Base-by-base conservation (phyloP, 768 basidiomycete genomes). In the Lentinula sp. region DNA sequence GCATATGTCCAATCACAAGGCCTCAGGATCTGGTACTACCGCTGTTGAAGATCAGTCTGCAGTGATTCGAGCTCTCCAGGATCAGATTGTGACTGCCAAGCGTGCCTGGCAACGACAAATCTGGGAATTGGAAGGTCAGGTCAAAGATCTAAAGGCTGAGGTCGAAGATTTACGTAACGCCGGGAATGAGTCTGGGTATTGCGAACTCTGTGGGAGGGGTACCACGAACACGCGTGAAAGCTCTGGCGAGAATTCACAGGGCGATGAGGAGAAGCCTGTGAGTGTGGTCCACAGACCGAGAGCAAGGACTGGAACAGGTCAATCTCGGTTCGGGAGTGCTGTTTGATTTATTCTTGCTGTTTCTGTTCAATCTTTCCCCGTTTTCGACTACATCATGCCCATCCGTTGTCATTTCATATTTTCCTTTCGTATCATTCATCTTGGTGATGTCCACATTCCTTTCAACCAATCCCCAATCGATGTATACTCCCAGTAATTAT, bases 91-190 rank as follows among this genome's bases (percentile, higher is more conserved):
- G 40, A 74, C 76, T 8, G 73, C 84, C 28, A 84, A 86, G 58
- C 79, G 80, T 64, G 81, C 80, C 21, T 91, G 87, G 86, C 87
- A 89, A 66, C 81, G 77, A 61, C 85, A 88, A 61, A 80, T 91
- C 55, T 84, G 81, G 85, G 90, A 91, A 67, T 74, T 93, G 55
- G 89, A 89, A 67, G 81, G 82, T 11, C 87, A 89, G 68, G 81
- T 93, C 49, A 81, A 82, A 52, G 86, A 87, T 68, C 74, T 93
- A 61, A 86, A 88, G 64, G 77, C 80, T 18, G 88, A 92, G 69
- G 69, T 93, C 37, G 85, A 87, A 37, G 80, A 78, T 28, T 71
- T 86, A 45, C 83, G 79, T 51, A 72, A 71, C 31, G 69, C 65
- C 15, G 63, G 64, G 11, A 69, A 65, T 6, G 70, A 73, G 50